phyloP scores from a whole-genome alignment of 2,329 filamentous ascomycete species.

The Talaromyces funiculosus region DNA sequence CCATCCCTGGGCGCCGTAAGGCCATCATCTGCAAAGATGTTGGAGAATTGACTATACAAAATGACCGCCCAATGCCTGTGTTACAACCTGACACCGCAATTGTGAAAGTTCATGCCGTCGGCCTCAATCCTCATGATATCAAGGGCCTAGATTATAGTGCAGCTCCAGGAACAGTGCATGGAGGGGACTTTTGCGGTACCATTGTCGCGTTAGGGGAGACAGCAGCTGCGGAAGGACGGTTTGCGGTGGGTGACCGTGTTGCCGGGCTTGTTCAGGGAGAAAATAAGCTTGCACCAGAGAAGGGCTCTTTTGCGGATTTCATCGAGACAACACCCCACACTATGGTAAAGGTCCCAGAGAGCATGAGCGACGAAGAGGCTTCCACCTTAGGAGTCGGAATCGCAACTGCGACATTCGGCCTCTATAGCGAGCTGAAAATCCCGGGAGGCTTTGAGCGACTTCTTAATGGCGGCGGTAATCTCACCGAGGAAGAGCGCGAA shows the following conservation, averaged over 20 bases:
- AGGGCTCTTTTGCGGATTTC: conserved; percentile 36
- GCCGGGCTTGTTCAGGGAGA: conserved; percentile 28
- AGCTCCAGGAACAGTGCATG: conserved; percentile 21
- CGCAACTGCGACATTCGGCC: conserved; percentile 14
- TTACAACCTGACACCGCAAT: not conserved
- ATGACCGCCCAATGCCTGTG: not conserved
- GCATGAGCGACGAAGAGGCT: conserved; percentile 26
- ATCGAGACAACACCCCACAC: conserved; percentile 25
- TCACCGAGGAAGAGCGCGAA: conserved; percentile 11
- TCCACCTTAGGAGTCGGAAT: conserved; percentile 27
- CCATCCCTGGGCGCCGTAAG: not conserved
- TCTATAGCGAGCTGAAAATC: conserved; percentile 5
- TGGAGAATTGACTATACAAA: not conserved
- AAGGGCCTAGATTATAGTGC: conserved; percentile 22
- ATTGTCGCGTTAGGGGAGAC: not conserved
- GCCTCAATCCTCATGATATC: conserved; percentile 25
- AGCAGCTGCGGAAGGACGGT: not conserved
- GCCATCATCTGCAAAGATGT: not conserved
- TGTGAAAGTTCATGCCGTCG: conserved; percentile 25
- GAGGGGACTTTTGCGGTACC: conserved; percentile 22
- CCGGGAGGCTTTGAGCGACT: not conserved
- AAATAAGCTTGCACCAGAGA: conserved; percentile 21
- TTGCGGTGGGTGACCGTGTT: conserved; percentile 30
- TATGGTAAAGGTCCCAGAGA: conserved; percentile 25
- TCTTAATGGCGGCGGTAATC: not conserved